Evolutionary conservation across 2,329 filamentous ascomycete species (phyloP), one percentile per base, ranked within the genome.

Genomic region (Penicillium palitans): DNA sequence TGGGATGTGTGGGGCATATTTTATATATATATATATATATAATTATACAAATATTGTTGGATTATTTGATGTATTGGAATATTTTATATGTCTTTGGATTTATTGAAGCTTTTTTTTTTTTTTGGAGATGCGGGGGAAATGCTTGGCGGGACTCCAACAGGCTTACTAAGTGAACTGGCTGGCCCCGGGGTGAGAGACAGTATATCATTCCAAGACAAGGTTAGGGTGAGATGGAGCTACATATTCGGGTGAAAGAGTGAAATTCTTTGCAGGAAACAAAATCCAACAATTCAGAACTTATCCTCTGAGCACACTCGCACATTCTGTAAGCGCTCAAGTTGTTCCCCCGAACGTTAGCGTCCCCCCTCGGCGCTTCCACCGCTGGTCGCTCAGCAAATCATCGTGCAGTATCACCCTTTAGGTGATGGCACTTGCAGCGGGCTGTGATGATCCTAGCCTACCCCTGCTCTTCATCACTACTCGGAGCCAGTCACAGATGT

Each of bases 1-100:
- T 73, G 72, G 54, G 66, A 62, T 29, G 66, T 72, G 59, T 74
- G 73, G 55, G 73, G 74, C 74, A 77, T 76, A 41, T 31, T 60
- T 58, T 42, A 27, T 35, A 25, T 54, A 45, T 46, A 45, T 44
- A 37, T 29, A 35, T 54, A 45, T 46, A 45, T 45, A 37, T 29
- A 35, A 15, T 49, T 57, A 25, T 57, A 24, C 17, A 37, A 13
- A 33, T 35, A 27, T 42, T 10, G 24, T 31, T 31, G 29, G 29
- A 31, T 31, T 31, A 31, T 31, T 31, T 31, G 29, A 31, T 31
- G 12, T 31, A 31, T 31, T 31, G 29, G 31, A 12, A 33, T 33
- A 33, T 33, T 33, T 5, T 33, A 13, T 33, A 33, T 33, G 31
- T 6, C 12, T 33, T 35, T 35, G 41, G 19, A 31, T 27, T 42